Conservation (phyloP, 2,329 filamentous ascomycete genomes). For the Metarhizium brunneum region DNA sequence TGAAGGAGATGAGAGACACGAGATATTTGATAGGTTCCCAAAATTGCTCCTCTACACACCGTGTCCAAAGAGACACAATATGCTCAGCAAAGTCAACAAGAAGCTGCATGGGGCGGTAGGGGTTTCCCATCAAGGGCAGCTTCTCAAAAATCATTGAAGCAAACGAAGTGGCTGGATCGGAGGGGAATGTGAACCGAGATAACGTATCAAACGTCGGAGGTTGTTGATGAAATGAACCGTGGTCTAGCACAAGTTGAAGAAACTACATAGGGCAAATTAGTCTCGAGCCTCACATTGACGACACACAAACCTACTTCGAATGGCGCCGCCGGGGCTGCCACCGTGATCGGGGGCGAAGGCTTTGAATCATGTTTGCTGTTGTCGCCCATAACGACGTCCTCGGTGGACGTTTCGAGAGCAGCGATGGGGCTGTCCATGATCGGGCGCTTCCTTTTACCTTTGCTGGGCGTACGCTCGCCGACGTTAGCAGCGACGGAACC, state of each 20-base stretch:
- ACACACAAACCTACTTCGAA: constrained; percentile 32
- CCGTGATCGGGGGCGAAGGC: constrained; percentile 6
- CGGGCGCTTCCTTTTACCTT: constrained; percentile 61
- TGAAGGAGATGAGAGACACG: constrained; percentile 53
- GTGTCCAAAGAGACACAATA: constrained; percentile 58
- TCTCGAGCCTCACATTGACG: background rate
- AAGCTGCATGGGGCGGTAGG: constrained; percentile 40
- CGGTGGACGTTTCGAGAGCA: constrained; percentile 44
- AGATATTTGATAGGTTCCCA: constrained; percentile 57
- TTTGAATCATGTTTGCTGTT: constrained; percentile 12
- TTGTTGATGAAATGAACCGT: constrained; percentile 44
- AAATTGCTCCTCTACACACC: constrained; percentile 54
- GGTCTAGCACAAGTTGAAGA: constrained; percentile 55
- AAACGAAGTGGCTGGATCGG: constrained; percentile 44
- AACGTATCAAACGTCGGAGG: constrained; percentile 60
- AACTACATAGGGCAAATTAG: constrained; percentile 29
- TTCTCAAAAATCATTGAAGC: constrained; percentile 59
- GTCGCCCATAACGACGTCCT: constrained; percentile 29
- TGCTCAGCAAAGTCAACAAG: constrained; percentile 56
- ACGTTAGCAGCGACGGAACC: constrained; percentile 35
- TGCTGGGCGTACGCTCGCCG: constrained; percentile 51
- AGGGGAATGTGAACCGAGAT: constrained; percentile 55
- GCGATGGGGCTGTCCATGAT: constrained; percentile 56
- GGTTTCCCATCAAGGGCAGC: constrained; percentile 47
- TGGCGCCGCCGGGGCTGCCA: constrained; percentile 20